A percentile compares a stretch with the other conserved stretches of the same genome.
Conservation (phyloP, 176 grass and related monocot genomes). For the Musa itinerans region DNA sequence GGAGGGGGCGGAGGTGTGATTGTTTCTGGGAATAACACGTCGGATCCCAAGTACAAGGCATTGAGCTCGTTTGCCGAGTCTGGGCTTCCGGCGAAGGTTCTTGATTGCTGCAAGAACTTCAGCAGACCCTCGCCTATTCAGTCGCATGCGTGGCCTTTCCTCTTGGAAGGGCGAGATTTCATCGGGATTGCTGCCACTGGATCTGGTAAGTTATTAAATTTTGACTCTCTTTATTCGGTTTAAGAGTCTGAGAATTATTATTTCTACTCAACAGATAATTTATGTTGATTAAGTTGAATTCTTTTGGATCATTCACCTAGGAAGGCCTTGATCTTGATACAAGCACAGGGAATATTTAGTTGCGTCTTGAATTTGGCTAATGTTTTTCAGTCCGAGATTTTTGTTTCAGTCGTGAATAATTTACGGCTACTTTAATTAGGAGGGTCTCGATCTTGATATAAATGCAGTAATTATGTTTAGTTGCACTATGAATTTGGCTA, state of each 20-base stretch:
- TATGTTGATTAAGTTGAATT: background rate
- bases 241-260: no score
- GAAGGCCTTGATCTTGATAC: background rate
- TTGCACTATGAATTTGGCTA: background rate
- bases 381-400: background rate
- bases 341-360: background rate
- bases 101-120: slow-evolving; percentile 80
- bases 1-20: slow-evolving; percentile 24
- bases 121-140: slow-evolving; percentile 77
- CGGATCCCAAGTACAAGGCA: slow-evolving; percentile 56
- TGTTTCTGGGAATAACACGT: slow-evolving; percentile 53
- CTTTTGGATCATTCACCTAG: background rate
- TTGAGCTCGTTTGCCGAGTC: slow-evolving; percentile 54
- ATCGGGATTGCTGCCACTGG: slow-evolving; percentile 95
- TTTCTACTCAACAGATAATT: background rate
- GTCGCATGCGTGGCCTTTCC: slow-evolving; percentile 75
- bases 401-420: no score
- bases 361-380: background rate
- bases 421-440: background rate
- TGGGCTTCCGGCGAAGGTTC: slow-evolving; percentile 48
- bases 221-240: background rate
- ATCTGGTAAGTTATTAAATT: slow-evolving; percentile 45
- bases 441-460: background rate
- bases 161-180: slow-evolving; percentile 71
- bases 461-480: background rate